phyloP scores from a whole-genome alignment of 306 rosid species.

The Albizia julibrissin region DNA sequence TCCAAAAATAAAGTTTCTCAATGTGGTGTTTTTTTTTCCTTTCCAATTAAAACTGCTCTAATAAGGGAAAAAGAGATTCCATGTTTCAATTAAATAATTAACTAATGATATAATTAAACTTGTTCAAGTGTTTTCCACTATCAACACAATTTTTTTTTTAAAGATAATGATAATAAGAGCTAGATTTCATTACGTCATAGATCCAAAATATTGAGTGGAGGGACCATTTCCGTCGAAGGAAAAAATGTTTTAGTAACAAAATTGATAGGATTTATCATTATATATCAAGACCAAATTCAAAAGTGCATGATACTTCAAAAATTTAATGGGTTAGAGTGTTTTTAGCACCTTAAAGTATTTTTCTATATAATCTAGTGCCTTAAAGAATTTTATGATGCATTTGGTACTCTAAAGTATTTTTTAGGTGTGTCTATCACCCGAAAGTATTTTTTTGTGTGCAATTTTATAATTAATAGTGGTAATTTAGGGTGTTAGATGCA shows the following conservation, averaged over 20 bases:
- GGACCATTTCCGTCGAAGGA: background rate
- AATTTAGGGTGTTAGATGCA: no score
- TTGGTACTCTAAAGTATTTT: no score
- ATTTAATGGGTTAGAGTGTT: no score
- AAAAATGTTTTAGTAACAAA: background rate
- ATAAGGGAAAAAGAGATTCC: background rate
- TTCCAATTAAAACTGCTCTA: background rate
- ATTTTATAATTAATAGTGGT: no score
- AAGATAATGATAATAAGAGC: no score
- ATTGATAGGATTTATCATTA: background rate
- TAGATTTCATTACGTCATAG: background rate
- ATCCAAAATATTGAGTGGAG: background rate
- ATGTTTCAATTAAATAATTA: background rate
- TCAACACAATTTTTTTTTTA: background rate
- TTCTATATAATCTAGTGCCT: no score
- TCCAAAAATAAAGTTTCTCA: background rate
- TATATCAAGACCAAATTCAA: background rate
- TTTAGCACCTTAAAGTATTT: no score
- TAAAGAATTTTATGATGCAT: no score
- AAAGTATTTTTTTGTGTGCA: no score
- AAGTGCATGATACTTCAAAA: background rate
- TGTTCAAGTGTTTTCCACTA: background rate
- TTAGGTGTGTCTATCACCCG: no score
- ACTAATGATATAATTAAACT: background rate
- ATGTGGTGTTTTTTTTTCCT: background rate